These are phyloP conservation scores for Naganishia vishniacii DNA, from an alignment of 768 basidiomycete genomes.

Conservation along the genomic window DNA sequence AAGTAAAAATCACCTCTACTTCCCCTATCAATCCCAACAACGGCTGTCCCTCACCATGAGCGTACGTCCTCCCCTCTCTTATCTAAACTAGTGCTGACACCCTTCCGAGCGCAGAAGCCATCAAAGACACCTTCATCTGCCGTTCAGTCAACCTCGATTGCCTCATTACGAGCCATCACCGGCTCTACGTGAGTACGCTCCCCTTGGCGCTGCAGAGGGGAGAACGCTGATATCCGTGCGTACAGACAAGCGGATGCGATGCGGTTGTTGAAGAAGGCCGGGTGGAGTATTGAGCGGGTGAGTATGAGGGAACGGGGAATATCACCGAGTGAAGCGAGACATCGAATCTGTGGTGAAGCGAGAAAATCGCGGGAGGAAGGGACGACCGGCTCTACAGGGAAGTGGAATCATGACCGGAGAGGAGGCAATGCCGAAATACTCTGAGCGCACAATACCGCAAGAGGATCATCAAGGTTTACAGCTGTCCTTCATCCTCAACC, in stretches of 20 bases:
- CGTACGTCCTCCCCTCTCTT: no score
- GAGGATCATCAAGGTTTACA: no score
- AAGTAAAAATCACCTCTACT: no score
- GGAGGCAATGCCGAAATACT: no score
- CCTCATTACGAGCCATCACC: slow-evolving; percentile 35
- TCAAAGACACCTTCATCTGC: not conserved
- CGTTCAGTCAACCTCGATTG: not conserved
- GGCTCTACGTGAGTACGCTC: slow-evolving; percentile 39
- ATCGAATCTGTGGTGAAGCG: not conserved
- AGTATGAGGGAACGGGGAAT: slow-evolving; percentile 18
- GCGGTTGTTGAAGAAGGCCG: slow-evolving; percentile 40
- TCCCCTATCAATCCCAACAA: no score
- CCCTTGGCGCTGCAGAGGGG: not conserved
- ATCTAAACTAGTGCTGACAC: no score
- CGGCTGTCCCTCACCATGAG: no score
- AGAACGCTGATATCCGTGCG: not conserved
- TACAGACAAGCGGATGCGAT: slow-evolving; percentile 38
- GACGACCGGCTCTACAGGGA: no score
- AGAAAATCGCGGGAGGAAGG: not conserved
- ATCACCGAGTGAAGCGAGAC: not conserved
- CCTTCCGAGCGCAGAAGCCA: no score
- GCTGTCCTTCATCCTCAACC: no score
- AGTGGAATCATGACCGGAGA: no score
- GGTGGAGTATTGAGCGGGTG: slow-evolving; percentile 44
- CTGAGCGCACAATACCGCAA: no score